Conservation (phyloP, 768 basidiomycete species). For the Leccinum longicurvipes region DNA sequence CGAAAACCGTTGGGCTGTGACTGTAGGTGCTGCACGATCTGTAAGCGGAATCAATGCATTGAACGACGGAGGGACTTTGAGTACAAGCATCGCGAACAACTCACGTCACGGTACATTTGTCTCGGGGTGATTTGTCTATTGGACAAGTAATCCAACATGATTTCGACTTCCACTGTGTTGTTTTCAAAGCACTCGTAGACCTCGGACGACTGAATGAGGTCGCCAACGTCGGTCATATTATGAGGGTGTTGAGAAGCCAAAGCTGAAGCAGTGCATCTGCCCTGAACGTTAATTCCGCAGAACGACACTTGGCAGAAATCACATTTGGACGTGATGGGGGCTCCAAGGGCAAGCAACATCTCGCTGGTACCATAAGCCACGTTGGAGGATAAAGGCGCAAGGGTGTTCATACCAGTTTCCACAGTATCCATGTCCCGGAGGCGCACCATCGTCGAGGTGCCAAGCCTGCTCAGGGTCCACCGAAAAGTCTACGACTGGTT, state of each 20-base stretch:
- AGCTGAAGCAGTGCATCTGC: conserved; percentile 63
- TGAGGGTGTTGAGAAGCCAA: conserved; percentile 64
- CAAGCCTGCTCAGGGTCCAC: conserved; percentile 70
- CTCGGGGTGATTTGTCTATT: conserved; percentile 58
- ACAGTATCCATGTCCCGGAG: conserved; percentile 77
- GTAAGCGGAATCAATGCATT: conserved; percentile 7
- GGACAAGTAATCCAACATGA: conserved; percentile 78
- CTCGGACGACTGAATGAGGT: conserved; percentile 72
- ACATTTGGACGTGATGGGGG: conserved; percentile 78
- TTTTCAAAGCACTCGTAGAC: conserved; percentile 78
- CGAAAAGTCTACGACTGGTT: conserved; percentile 71
- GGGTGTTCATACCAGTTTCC: conserved; percentile 66
- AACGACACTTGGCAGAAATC: conserved; percentile 81
- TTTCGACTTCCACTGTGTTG: conserved; percentile 78
- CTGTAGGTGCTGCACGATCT: conserved; percentile 65
- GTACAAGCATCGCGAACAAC: conserved; percentile 10
- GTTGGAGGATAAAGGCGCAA: not conserved
- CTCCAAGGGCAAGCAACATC: conserved; percentile 65
- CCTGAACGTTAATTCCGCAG: conserved; percentile 76
- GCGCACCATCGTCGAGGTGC: conserved; percentile 72
- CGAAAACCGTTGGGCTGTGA: conserved; percentile 61
- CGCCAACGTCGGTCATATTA: conserved; percentile 61
- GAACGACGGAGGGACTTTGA: conserved; percentile 1
- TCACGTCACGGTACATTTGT: conserved; percentile 75
- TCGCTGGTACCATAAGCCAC: conserved; percentile 44